Percentiles rank a stretch among this genome's conserved stretches.
These are phyloP conservation scores for Pleurostoma richardsiae DNA, from an alignment of 2,329 filamentous ascomycete species.

Conservation along the genomic window DNA sequence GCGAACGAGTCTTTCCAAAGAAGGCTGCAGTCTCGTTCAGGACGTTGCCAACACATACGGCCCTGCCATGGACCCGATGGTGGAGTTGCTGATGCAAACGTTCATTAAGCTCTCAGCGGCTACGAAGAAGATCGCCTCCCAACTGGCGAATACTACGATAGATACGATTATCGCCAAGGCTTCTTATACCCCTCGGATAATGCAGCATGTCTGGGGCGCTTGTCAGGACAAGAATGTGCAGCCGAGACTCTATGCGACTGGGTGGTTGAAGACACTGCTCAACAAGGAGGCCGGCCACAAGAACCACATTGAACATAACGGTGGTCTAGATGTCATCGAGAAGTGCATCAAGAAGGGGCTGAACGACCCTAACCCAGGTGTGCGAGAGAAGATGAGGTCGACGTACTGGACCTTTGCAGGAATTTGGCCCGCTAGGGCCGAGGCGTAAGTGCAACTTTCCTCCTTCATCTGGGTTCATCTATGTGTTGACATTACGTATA, in stretches of 20 bases:
- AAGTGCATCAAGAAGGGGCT: conserved; percentile 87
- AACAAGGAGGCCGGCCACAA: conserved; percentile 75
- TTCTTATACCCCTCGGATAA: conserved; percentile 72
- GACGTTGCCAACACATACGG: conserved; percentile 76
- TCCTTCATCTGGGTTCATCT: background rate
- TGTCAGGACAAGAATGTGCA: conserved; percentile 92
- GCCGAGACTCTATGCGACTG: conserved; percentile 70
- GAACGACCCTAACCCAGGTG: conserved; percentile 82
- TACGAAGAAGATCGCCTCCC: conserved; percentile 88
- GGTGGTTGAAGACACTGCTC: conserved; percentile 81
- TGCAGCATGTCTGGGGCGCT: conserved; percentile 80
- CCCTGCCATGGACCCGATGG: conserved; percentile 77
- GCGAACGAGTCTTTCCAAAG: conserved; percentile 83
- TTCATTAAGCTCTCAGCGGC: conserved; percentile 84
- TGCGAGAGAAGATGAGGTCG: conserved; percentile 78
- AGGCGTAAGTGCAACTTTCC: conserved; percentile 49
- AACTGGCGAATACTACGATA: conserved; percentile 77
- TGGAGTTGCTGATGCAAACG: conserved; percentile 83
- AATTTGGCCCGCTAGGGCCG: conserved; percentile 74
- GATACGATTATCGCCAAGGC: conserved; percentile 74
- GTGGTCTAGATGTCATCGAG: conserved; percentile 76
- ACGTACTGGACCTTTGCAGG: conserved; percentile 81
- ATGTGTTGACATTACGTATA: conserved; percentile 25
- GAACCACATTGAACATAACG: conserved; percentile 75
- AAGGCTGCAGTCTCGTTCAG: conserved; percentile 78